phyloP scores from a whole-genome alignment of 2,329 filamentous ascomycete genomes.

The Lojkania enalia region DNA sequence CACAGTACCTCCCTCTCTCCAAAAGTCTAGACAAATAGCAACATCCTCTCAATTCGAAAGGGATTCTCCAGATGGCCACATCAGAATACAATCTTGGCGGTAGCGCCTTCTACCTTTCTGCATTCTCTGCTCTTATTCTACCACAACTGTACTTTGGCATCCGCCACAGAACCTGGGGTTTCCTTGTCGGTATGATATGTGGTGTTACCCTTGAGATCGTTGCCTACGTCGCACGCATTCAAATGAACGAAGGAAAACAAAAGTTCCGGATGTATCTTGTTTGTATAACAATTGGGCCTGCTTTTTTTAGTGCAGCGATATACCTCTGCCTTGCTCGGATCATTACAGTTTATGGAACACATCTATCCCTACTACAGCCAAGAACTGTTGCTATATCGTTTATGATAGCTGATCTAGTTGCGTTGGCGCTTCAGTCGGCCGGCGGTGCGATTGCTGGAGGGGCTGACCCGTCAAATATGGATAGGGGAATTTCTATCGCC shows the following conservation, averaged over 20 bases:
- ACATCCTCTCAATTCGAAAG: too few relatives aligned
- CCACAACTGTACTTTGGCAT: slow-evolving; percentile 53
- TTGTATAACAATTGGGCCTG: slow-evolving; percentile 56
- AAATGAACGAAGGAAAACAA: slow-evolving; percentile 51
- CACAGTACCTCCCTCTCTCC: too few relatives aligned
- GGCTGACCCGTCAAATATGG: slow-evolving; percentile 36
- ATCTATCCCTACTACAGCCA: slow-evolving; percentile 13
- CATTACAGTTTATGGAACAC: slow-evolving; percentile 53
- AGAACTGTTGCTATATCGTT: slow-evolving; percentile 58
- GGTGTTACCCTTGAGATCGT: slow-evolving; percentile 55
- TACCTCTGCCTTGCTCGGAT: slow-evolving; percentile 58
- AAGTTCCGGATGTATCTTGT: slow-evolving; percentile 57
- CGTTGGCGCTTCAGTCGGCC: slow-evolving; percentile 58
- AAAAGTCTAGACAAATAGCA: too few relatives aligned
- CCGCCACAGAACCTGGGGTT: slow-evolving; percentile 55
- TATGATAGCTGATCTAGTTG: slow-evolving; percentile 57
- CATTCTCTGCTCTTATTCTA: slow-evolving; percentile 49
- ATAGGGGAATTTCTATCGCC: slow-evolving; percentile 55
- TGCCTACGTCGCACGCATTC: slow-evolving; percentile 57
- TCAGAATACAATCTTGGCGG: too few relatives aligned
- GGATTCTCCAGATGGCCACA: too few relatives aligned
- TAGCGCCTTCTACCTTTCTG: background rate
- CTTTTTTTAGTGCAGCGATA: slow-evolving; percentile 55
- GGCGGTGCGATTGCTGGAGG: slow-evolving; percentile 58
- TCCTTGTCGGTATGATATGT: slow-evolving; percentile 49